Conservation (phyloP, 805 yeast species). For the Blastobotrys attinorum region DNA sequence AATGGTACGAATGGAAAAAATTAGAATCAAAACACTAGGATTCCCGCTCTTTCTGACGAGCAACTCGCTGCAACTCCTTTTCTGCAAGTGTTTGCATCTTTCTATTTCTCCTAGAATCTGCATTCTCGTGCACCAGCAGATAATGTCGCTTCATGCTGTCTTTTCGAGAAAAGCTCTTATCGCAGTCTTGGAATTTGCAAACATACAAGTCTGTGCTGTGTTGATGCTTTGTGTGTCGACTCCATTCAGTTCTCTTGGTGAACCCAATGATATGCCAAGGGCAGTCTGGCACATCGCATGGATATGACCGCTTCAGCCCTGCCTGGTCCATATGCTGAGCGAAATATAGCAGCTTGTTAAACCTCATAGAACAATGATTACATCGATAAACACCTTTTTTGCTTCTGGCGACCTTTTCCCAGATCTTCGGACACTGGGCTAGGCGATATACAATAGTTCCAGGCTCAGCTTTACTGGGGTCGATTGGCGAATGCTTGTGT, state of each 20-base stretch:
- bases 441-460: background rate
- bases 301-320: slow-evolving; percentile 28
- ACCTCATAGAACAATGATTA: slow-evolving; percentile 31
- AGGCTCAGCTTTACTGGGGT: too few species aligned
- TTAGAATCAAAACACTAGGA: background rate
- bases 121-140: slow-evolving; percentile 33
- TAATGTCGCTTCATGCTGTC: slow-evolving; percentile 33
- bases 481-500: too few species aligned
- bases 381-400: slow-evolving; percentile 35
- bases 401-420: slow-evolving; percentile 18
- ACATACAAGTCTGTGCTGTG: slow-evolving; percentile 17
- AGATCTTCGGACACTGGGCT: slow-evolving; percentile 15
- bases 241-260: slow-evolving; percentile 30
- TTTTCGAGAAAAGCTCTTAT: slow-evolving; percentile 22
- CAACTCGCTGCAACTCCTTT: slow-evolving; percentile 1
- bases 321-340: slow-evolving; percentile 32
- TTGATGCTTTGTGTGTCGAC: slow-evolving; percentile 28
- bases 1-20: too few species aligned
- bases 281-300: slow-evolving; percentile 30
- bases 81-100: slow-evolving; percentile 18
- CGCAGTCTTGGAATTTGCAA: slow-evolving; percentile 19
- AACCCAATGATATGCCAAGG: slow-evolving; percentile 39
- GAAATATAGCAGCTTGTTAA: slow-evolving; percentile 27
- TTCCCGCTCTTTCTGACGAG: background rate
- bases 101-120: slow-evolving; percentile 34